These are phyloP conservation scores for Linum tenue DNA, from an alignment of 345 rosid genomes.

Conservation along the genomic window DNA sequence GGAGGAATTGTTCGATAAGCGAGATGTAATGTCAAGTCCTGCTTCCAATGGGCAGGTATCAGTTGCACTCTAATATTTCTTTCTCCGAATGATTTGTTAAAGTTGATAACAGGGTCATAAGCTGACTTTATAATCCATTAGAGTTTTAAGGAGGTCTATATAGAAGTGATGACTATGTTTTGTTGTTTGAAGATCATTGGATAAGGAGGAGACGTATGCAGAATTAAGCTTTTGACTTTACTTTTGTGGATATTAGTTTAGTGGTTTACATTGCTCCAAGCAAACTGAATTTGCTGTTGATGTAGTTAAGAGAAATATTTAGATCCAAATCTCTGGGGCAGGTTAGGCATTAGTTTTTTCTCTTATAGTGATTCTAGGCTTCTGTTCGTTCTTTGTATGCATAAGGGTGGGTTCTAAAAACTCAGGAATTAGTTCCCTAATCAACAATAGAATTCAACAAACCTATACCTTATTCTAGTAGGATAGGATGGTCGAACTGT, in stretches of 20 bases:
- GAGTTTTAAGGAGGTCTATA: not conserved
- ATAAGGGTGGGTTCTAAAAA: not conserved
- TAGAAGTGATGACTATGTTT: not conserved
- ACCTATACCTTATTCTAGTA: not conserved
- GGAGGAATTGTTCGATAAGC: constrained; percentile 32
- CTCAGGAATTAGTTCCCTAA: not conserved
- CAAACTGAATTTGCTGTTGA: not conserved
- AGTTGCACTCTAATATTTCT: constrained; percentile 1
- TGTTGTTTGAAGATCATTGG: not conserved
- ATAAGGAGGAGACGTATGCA: not conserved
- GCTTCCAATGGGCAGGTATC: constrained; percentile 50
- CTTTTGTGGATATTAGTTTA: not conserved
- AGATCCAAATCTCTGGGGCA: not conserved
- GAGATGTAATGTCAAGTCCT: constrained; percentile 24
- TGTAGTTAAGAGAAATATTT: no score
- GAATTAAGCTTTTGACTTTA: not conserved
- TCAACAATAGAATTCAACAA: not conserved
- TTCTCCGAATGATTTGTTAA: not conserved
- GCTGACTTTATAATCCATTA: not conserved
- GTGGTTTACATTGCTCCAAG: not conserved
- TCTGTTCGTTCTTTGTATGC: no score
- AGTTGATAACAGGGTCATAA: not conserved
- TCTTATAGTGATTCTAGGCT: no score
- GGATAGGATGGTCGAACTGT: not conserved
- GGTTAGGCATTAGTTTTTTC: not conserved